Evolutionary conservation across 1,139 yeast species (phyloP).

Genomic region (Yamadazyma friedrichii): DNA sequence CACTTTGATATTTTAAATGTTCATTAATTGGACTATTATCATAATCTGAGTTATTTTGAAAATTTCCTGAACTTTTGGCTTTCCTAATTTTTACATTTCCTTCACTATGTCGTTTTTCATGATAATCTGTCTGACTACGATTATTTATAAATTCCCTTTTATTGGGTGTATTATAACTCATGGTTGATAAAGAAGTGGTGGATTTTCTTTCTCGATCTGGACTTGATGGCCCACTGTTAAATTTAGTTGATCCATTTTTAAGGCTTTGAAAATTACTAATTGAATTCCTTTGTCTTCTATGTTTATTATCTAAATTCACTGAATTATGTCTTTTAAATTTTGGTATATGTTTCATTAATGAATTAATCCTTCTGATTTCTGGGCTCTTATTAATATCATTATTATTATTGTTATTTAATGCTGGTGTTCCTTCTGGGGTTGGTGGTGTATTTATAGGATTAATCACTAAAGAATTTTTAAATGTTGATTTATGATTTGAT

Average conservation of each 20-base stretch:
- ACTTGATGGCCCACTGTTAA: constrained; percentile 1
- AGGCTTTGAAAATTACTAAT: constrained; percentile 21
- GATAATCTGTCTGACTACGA: constrained; percentile 13
- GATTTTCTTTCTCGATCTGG: constrained; percentile 21
- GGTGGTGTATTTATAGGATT: constrained; percentile 5
- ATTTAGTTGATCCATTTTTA: background rate
- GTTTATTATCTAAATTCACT: constrained; percentile 13
- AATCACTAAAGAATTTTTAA: constrained; percentile 7
- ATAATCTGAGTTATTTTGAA: constrained; percentile 13
- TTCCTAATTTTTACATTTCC: constrained; percentile 22
- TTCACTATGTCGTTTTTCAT: constrained; percentile 7
- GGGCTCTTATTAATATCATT: constrained; percentile 5
- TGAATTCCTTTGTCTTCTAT: constrained; percentile 24
- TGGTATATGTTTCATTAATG: constrained; percentile 12
- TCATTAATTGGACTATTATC: constrained; percentile 14
- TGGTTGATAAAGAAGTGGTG: constrained; percentile 26
- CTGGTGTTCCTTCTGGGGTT: background rate
- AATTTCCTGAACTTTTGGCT: constrained; percentile 38
- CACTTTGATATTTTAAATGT: constrained; percentile 22
- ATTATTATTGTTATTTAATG: background rate
- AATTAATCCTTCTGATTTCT: constrained; percentile 8
- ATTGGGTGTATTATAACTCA: constrained; percentile 15
- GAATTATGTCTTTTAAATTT: constrained; percentile 25
- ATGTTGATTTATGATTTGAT: constrained; percentile 21
- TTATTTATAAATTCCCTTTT: constrained; percentile 8